These are phyloP conservation scores for Fusarium clavum DNA, from an alignment of 2,329 filamentous ascomycete species.

Conservation along the genomic window DNA sequence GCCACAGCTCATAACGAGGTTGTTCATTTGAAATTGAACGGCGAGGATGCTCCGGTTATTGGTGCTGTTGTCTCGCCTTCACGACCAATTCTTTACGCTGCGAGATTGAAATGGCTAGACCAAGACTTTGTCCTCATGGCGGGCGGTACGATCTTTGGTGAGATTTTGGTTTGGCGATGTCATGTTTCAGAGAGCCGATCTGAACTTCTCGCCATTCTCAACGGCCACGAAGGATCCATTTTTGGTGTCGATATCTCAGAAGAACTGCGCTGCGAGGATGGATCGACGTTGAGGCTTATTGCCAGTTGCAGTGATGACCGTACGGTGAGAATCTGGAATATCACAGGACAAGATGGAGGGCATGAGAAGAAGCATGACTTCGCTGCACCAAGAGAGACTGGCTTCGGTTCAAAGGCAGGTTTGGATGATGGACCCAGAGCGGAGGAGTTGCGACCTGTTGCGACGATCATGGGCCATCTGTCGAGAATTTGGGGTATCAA, in stretches of 20 bases:
- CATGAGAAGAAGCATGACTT: slow-evolving; percentile 30
- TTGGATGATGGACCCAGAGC: slow-evolving; percentile 41
- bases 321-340: slow-evolving; percentile 88
- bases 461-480: slow-evolving; percentile 83
- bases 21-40: slow-evolving; percentile 60
- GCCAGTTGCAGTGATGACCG: slow-evolving; percentile 96
- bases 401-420: slow-evolving; percentile 61
- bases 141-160: slow-evolving; percentile 92
- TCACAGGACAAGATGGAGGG: slow-evolving; percentile 64
- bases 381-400: slow-evolving; percentile 66
- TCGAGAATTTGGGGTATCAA: slow-evolving; percentile 91
- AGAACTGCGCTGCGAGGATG: slow-evolving; percentile 53
- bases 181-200: slow-evolving; percentile 47
- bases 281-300: slow-evolving; percentile 69
- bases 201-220: slow-evolving; percentile 65
- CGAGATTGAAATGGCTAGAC: slow-evolving; percentile 74
- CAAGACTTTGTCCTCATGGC: slow-evolving; percentile 75
- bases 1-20: slow-evolving; percentile 92
- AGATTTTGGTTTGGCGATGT: slow-evolving; percentile 90
- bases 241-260: slow-evolving; percentile 87
- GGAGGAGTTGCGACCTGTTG: slow-evolving; percentile 60
- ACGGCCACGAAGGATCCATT: slow-evolving; percentile 89
- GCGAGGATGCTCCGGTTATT: slow-evolving; percentile 54
- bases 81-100: slow-evolving; percentile 88
- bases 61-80: slow-evolving; percentile 71